These are phyloP conservation scores for Globisporangium barbulae DNA, from an alignment of 352 stramenopile genomes.

Conservation along the genomic window DNA sequence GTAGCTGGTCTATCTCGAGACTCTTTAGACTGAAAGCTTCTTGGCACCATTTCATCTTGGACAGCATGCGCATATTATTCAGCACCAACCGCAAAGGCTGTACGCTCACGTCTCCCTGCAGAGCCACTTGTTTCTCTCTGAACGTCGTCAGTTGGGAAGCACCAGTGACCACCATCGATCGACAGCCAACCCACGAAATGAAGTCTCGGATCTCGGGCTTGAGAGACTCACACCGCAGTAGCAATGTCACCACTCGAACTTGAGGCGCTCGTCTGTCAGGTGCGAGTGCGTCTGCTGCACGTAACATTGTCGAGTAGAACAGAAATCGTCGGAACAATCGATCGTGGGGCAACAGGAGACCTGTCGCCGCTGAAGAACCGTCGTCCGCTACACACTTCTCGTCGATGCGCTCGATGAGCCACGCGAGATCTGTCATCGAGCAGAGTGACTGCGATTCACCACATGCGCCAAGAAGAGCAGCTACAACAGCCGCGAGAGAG, in stretches of 20 bases:
- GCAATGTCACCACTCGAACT: background rate
- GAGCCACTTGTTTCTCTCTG: background rate
- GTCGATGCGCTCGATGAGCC: constrained; percentile 12
- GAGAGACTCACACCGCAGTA: constrained; percentile 7
- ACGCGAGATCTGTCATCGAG: background rate
- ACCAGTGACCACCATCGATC: background rate
- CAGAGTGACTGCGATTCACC: background rate
- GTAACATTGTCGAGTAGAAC: constrained; percentile 12
- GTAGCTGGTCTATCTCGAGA: background rate
- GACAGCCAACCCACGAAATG: constrained; percentile 8
- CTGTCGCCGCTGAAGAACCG: background rate
- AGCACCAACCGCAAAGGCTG: background rate
- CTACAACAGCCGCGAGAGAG: constrained; percentile 11
- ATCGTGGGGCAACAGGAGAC: background rate
- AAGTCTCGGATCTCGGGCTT: constrained; percentile 5
- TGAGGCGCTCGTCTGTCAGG: background rate
- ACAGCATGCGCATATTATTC: background rate
- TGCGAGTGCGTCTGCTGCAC: background rate
- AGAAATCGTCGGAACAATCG: constrained; percentile 3
- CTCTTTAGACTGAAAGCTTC: background rate
- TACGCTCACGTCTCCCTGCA: background rate
- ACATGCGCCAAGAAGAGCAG: constrained; percentile 2
- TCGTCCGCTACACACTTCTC: background rate
- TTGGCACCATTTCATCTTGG: constrained; percentile 4
- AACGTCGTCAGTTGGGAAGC: background rate